Evolutionary conservation across 805 yeast species (phyloP), one percentile per base, ranked within the genome.

Genomic region (Kodamaea leandrae): DNA sequence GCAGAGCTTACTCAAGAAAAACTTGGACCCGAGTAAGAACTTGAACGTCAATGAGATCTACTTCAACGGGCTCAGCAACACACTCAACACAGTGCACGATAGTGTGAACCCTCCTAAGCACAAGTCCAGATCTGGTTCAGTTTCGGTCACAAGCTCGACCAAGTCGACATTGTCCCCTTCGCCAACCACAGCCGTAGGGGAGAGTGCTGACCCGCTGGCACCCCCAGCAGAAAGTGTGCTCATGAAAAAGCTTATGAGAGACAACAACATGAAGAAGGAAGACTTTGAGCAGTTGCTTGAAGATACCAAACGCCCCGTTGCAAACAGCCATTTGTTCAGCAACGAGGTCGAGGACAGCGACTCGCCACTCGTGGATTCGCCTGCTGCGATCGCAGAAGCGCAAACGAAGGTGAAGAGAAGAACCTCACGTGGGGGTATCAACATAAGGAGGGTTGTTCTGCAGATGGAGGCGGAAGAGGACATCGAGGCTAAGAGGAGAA

Each of bases 21-120:
- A 60, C 9, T 35, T 72, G 33, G 73, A 76, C 50, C 72, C 77
- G 0, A 62, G 62, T 45, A 68, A 58, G 45, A 66, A 66, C 47
- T 55, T 76, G 42, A 69, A 57, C 48, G 61, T 60, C 21, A 64
- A 52, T 45, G 72, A 58, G 36, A 63, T 59, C 36, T 62, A 54
- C 48, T 68, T 64, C 43, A 54, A 63, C 42, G 66, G 65, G 20
- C 46, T 60, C 41, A 53, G 63, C 41, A 52, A 49, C 32, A 38
- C 61, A 2, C 47, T 58, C 26, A 63, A 61, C 41, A 54, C 61
- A 1, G 60, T 55, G 2, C 65, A 58, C 38, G 49, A 46, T 18
- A 45, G 41, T 20, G 38, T 35, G 2, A n/a, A 20, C 7, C 17
- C 29, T 9, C 29, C 36, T 14, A 42, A 36, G 14, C n/a, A n/a